Evolutionary conservation across 495 filamentous ascomycete species (phyloP).

Genomic region (Echria macrotheca): DNA sequence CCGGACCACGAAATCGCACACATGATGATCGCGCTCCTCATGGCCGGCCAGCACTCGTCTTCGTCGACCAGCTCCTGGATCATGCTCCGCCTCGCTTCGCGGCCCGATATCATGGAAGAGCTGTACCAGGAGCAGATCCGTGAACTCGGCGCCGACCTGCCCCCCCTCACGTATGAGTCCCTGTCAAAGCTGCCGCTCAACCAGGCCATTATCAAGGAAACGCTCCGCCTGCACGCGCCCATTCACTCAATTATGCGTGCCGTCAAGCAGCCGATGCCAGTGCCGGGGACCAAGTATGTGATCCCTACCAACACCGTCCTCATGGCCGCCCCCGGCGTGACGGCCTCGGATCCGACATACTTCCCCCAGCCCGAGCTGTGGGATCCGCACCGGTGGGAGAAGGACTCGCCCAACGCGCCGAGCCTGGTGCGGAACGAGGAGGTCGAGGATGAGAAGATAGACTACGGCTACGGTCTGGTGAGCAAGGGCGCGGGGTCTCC

Average conservation of each 20-base stretch:
- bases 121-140: slow-evolving; percentile 69
- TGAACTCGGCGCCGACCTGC: slow-evolving; percentile 56
- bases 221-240: slow-evolving; percentile 71
- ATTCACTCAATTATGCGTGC: slow-evolving; percentile 83
- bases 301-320: slow-evolving; percentile 72
- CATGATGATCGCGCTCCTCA: slow-evolving; percentile 87
- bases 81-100: slow-evolving; percentile 67
- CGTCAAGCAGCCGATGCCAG: slow-evolving; percentile 71
- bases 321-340: slow-evolving; percentile 76
- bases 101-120: slow-evolving; percentile 67
- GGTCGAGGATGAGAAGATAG: slow-evolving; percentile 68
- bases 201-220: slow-evolving; percentile 70
- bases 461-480: slow-evolving; percentile 92
- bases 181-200: slow-evolving; percentile 65
- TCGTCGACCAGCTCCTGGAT: slow-evolving; percentile 79
- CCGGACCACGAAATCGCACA: slow-evolving; percentile 80
- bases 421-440: slow-evolving; percentile 44
- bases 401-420: slow-evolving; percentile 39
- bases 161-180: slow-evolving; percentile 59
- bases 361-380: slow-evolving; percentile 78
- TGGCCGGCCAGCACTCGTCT: slow-evolving; percentile 86
- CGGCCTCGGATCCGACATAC: slow-evolving; percentile 59
- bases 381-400: slow-evolving; percentile 87
- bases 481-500: slow-evolving; percentile 81
- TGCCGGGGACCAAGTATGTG: slow-evolving; percentile 72